Conservation (phyloP, 176 grass and related monocot species). For the Musa itinerans region DNA sequence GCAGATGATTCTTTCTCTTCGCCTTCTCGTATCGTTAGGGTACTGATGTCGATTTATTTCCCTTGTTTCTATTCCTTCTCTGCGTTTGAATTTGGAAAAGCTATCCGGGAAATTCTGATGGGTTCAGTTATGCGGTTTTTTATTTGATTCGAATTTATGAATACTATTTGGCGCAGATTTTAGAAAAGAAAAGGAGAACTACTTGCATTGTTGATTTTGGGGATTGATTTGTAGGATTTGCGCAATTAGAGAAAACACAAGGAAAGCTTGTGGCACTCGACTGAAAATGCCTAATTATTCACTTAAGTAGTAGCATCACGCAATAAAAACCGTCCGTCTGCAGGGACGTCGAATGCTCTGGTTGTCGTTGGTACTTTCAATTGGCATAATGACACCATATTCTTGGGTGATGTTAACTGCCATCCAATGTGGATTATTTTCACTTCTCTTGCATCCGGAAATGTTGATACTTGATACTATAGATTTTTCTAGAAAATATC, state of each 20-base stretch:
- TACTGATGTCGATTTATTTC: not conserved
- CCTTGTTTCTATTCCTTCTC: not conserved
- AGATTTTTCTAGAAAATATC: not conserved
- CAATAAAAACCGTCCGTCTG: no score
- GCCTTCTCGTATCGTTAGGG: not conserved
- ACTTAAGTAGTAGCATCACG: not conserved
- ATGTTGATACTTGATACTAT: not conserved
- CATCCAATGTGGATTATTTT: not conserved
- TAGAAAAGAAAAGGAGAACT: not conserved
- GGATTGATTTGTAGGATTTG: not conserved
- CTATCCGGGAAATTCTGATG: not conserved
- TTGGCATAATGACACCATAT: not conserved
- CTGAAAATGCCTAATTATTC: not conserved
- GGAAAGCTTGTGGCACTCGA: not conserved
- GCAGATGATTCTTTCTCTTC: not conserved
- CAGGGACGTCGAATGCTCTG: not conserved
- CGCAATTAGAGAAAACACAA: not conserved
- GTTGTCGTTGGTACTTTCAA: not conserved
- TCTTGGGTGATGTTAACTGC: not conserved
- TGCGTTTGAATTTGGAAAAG: not conserved
- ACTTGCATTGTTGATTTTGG: no score
- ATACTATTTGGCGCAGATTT: not conserved
- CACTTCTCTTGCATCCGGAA: not conserved
- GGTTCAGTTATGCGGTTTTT: not conserved
- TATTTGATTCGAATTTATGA: not conserved